Evolutionary conservation across 306 rosid species (phyloP).

Genomic region (Pyrus bretschneideri): DNA sequence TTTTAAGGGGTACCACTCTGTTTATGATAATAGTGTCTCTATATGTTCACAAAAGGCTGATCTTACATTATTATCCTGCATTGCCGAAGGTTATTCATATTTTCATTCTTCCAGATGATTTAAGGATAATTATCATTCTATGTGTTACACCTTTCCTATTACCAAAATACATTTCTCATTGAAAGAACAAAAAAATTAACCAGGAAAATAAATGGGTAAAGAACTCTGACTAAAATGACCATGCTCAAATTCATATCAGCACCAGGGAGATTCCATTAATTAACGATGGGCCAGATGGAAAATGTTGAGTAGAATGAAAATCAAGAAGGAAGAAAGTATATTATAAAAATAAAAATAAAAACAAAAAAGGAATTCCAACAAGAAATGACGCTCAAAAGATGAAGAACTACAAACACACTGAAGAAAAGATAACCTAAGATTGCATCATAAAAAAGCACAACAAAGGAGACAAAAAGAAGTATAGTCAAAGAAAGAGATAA

Average conservation of each 20-base stretch:
- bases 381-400: neutral
- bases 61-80: neutral
- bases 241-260: neutral
- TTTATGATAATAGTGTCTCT: neutral
- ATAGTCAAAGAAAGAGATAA: neutral
- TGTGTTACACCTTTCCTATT: neutral
- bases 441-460: neutral
- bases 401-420: neutral
- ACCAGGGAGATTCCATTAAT: neutral
- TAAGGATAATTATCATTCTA: neutral
- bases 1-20: neutral
- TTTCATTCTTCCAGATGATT: neutral
- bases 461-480: neutral
- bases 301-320: constrained; percentile 1
- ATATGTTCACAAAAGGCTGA: neutral
- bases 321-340: neutral
- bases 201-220: neutral
- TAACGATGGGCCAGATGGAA: neutral
- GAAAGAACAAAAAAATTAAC: neutral
- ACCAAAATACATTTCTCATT: neutral
- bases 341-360: neutral
- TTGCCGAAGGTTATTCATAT: neutral
- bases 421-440: neutral
- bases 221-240: neutral
- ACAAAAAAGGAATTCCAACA: neutral